These are phyloP conservation scores for Russula sp. DNA, from an alignment of 768 basidiomycete genomes.

Conservation along the genomic window DNA sequence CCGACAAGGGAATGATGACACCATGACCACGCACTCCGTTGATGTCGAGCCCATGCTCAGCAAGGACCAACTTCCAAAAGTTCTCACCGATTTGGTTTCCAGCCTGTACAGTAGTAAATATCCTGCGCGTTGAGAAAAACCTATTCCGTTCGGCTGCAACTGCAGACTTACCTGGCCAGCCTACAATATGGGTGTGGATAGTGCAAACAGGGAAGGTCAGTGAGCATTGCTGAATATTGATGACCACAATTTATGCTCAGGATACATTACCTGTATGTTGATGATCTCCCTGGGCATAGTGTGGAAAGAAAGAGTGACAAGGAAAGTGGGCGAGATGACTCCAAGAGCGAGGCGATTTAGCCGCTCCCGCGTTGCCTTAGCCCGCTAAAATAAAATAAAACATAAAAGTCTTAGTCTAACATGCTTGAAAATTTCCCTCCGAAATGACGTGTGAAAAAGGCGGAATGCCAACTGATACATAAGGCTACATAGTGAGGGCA, in stretches of 20 bases:
- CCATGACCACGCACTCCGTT: constrained; percentile 45
- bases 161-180: constrained; percentile 58
- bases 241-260: not conserved
- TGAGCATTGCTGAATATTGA: not conserved
- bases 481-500: not conserved
- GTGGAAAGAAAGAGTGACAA: not conserved
- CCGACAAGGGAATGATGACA: too few species aligned
- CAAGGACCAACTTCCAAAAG: constrained; percentile 86
- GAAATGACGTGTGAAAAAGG: not conserved
- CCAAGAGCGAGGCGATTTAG: constrained; percentile 13
- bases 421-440: not conserved
- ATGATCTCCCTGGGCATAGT: constrained; percentile 74
- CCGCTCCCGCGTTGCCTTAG: not conserved
- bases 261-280: constrained; percentile 55
- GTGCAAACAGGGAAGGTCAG: not conserved
- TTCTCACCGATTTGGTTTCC: constrained; percentile 75
- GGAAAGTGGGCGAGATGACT: constrained; percentile 1
- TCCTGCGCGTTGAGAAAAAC: not conserved
- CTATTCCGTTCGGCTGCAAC: not conserved
- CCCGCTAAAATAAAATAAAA: not conserved
- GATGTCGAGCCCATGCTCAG: constrained; percentile 76
- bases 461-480: not conserved
- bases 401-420: not conserved
- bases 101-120: constrained; percentile 35
- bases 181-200: constrained; percentile 30